Conservation (phyloP, 1,284 basidiomycete species). For the Microbotryum lychnidis-dioicae region DNA sequence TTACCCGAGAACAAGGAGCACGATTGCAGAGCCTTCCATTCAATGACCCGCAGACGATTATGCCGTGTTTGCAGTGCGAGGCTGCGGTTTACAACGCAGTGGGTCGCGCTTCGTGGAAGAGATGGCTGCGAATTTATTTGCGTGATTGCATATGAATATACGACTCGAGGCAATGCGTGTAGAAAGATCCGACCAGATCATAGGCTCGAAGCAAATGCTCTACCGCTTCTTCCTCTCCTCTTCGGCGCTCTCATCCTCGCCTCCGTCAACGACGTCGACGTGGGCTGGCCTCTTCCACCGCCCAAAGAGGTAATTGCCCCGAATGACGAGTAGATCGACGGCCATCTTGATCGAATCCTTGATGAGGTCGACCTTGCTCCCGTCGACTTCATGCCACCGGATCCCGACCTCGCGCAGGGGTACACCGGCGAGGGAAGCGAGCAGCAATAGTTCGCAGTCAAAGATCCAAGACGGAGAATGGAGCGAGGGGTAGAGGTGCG, state of each 20-base stretch:
- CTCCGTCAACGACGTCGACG: conserved; percentile 1
- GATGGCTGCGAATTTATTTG: too few species aligned
- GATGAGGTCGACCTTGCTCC: conserved; percentile 80
- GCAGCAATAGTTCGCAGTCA: conserved; percentile 86
- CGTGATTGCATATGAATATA: too few species aligned
- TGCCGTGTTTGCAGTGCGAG: too few species aligned
- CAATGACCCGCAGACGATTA: too few species aligned
- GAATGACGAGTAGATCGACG: conserved; percentile 69
- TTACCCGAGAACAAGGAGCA: too few species aligned
- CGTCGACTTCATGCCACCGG: conserved; percentile 82
- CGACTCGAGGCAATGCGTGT: too few species aligned
- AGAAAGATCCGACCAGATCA: too few species aligned
- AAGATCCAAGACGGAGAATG: conserved; percentile 70
- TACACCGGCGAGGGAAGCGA: conserved; percentile 58
- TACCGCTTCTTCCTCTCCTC: not conserved
- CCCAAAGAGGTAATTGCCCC: conserved; percentile 72
- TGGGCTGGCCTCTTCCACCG: conserved; percentile 42
- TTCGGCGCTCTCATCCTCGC: not conserved
- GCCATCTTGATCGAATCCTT: conserved; percentile 81
- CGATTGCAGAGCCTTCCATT: too few species aligned
- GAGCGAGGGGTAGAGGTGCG: conserved; percentile 69
- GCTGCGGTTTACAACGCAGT: too few species aligned
- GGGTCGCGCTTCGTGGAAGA: too few species aligned
- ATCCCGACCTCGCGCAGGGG: conserved; percentile 78
- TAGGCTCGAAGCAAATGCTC: too few species aligned